Percentiles rank a stretch among this genome's conserved stretches.
Conservation (phyloP, 176 grass and related monocot genomes). For the Lolium perenne region DNA sequence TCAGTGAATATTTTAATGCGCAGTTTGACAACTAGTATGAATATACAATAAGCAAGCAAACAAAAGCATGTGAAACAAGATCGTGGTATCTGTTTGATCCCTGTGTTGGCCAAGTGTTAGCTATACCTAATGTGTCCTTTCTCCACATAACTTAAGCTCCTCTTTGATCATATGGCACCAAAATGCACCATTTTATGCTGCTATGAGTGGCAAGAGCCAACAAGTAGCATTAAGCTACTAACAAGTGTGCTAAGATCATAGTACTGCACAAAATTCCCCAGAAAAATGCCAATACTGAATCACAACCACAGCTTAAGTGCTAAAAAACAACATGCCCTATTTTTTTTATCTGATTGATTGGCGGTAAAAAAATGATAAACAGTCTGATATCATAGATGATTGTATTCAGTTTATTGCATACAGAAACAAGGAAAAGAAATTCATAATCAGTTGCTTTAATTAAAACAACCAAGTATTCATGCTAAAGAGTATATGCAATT, state of each 20-base stretch:
- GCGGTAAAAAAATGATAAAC: not conserved
- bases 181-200: slow-evolving; percentile 1
- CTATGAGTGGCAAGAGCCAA: slow-evolving; percentile 15
- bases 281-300: not conserved
- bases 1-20: slow-evolving; percentile 42
- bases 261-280: not conserved
- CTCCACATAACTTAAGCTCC: slow-evolving; percentile 34
- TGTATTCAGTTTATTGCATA: slow-evolving; percentile 7
- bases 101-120: slow-evolving; percentile 30
- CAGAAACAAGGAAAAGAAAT: slow-evolving; percentile 12
- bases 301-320: not conserved
- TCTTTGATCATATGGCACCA: slow-evolving; percentile 24
- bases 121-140: slow-evolving; percentile 16
- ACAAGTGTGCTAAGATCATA: slow-evolving; percentile 7
- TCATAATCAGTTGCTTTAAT: slow-evolving; percentile 19
- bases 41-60: slow-evolving; percentile 21
- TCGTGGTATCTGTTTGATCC: slow-evolving; percentile 19
- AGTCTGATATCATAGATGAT: not conserved
- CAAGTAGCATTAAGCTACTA: slow-evolving; percentile 30
- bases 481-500: slow-evolving; percentile 23
- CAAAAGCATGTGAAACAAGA: slow-evolving; percentile 55
- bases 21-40: slow-evolving; percentile 29
- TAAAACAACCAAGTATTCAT: not conserved
- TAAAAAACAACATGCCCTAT: not conserved
- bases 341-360: not conserved